Conservation (phyloP, 805 yeast genomes). For the Metschnikowia dekortorum region DNA sequence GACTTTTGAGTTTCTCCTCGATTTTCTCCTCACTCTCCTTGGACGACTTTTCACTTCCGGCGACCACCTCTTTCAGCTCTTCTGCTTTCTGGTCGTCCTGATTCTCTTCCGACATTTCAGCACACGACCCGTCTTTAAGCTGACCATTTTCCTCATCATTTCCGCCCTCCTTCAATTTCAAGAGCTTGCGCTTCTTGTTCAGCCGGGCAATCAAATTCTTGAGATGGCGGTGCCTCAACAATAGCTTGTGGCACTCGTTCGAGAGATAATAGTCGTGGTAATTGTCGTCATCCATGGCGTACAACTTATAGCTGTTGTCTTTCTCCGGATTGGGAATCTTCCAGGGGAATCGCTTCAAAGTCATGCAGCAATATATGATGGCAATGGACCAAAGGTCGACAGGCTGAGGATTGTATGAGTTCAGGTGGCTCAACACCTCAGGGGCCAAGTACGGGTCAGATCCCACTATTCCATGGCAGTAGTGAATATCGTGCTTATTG, state of each 20-base stretch:
- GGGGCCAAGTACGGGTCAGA: constrained; percentile 87
- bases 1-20: constrained; percentile 18
- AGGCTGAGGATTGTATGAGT: constrained; percentile 66
- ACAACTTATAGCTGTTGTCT: constrained; percentile 68
- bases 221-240: constrained; percentile 55
- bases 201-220: constrained; percentile 43
- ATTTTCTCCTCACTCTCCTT: constrained; percentile 10
- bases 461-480: constrained; percentile 69
- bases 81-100: constrained; percentile 5
- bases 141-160: constrained; percentile 2
- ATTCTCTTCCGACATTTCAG: background rate
- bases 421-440: constrained; percentile 55
- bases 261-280: constrained; percentile 73
- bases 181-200: constrained; percentile 37
- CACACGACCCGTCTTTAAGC: constrained; percentile 5
- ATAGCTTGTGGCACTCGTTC: constrained; percentile 65
- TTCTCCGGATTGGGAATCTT: constrained; percentile 59
- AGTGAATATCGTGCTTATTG: constrained; percentile 38
- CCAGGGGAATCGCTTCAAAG: constrained; percentile 83
- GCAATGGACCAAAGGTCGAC: constrained; percentile 86
- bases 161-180: constrained; percentile 10
- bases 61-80: background rate
- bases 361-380: constrained; percentile 83
- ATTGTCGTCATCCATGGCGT: constrained; percentile 62
- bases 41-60: constrained; percentile 5